Evolutionary conservation across 106 monocot genomes (phyloP), one percentile per base, ranked within the genome.

Genomic region (Dioscorea dumetorum): DNA sequence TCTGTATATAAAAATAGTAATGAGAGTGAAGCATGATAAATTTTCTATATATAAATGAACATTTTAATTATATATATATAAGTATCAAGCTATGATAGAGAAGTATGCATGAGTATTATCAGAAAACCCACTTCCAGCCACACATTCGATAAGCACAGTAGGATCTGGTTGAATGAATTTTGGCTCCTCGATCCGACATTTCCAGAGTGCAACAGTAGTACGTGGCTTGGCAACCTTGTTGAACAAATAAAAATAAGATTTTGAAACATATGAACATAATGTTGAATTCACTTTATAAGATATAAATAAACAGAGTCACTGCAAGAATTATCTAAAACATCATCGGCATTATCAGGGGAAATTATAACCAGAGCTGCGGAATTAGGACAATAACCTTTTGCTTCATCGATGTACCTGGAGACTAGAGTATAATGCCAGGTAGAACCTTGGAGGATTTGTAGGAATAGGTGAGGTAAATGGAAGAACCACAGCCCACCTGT

Each of bases 401-500:
- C 3, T 33, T 61, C 24, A 76, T 31, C 17, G 66, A 6, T 22
- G 53, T 87, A 92, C 95, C 95, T 83, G 70, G 28, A 87, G 62
- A 48, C 83, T 88, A 24, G 91, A 62, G 72, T 97, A 97, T 72
- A 89, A 72, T 50, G 78, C 84, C 31, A 97, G 72, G 61, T 97
- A 74, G 63, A 92, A 91, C 69, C 84, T 92, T 33, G 49, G 28
- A 33, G 86, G 89, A n/a, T 76, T 81, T 15, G 71, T 67, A 63
- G 82, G 84, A 79, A 74, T 83, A 59, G 78, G 88, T 32, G 64
- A 61, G 49, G 91, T 84, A 66, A 82, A 82, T 1, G 95, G 92
- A 64, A 97, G 19, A 72, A 87, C 80, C 19, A 89, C 95, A 61
- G 79, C 88, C 88, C 89, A 97, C 53, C 95, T 97, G 80, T 41